A percentile compares a stretch with the other conserved stretches of the same genome.
These are phyloP conservation scores for Microsporum ferrugineum DNA, from an alignment of 2,329 filamentous ascomycete genomes.

Conservation along the genomic window DNA sequence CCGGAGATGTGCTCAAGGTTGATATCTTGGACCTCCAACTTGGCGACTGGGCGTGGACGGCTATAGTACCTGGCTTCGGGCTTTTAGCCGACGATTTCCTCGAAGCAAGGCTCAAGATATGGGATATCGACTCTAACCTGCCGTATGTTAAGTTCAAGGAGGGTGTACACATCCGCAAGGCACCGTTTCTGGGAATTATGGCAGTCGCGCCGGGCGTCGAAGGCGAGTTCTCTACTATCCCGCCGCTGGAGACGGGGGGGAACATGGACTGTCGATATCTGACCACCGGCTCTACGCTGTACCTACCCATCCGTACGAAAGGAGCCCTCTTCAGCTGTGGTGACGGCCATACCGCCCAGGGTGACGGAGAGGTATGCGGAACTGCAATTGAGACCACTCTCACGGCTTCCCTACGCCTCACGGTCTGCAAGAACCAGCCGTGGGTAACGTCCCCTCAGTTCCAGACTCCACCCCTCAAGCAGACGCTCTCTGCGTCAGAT, in stretches of 20 bases:
- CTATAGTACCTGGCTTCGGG: conserved; percentile 42
- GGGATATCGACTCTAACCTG: conserved; percentile 33
- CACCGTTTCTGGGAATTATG: conserved; percentile 44
- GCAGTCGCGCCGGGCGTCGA: conserved; percentile 39
- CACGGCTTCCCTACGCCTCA: conserved; percentile 39
- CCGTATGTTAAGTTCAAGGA: conserved; percentile 38
- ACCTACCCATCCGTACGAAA: conserved; percentile 39
- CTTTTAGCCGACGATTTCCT: conserved; percentile 41
- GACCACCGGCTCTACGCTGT: conserved; percentile 37
- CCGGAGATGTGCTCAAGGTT: conserved; percentile 43
- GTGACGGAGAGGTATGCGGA: conserved; percentile 45
- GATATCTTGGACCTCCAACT: conserved; percentile 39
- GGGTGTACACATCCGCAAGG: conserved; percentile 39
- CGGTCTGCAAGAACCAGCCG: conserved; percentile 36
- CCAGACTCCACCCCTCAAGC: conserved; percentile 25
- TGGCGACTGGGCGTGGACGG: conserved; percentile 43
- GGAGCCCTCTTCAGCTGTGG: conserved; percentile 45
- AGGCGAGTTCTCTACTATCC: conserved; percentile 40
- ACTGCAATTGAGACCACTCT: conserved; percentile 47
- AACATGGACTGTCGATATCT: conserved; percentile 46
- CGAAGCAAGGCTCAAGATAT: conserved; percentile 38
- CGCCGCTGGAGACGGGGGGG: conserved; percentile 42
- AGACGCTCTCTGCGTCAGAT: conserved; percentile 16
- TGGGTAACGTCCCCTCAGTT: conserved; percentile 42
- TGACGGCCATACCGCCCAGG: conserved; percentile 45